Base-by-base conservation (phyloP, 2,329 filamentous ascomycete genomes). In the Colletotrichum coccodes region DNA sequence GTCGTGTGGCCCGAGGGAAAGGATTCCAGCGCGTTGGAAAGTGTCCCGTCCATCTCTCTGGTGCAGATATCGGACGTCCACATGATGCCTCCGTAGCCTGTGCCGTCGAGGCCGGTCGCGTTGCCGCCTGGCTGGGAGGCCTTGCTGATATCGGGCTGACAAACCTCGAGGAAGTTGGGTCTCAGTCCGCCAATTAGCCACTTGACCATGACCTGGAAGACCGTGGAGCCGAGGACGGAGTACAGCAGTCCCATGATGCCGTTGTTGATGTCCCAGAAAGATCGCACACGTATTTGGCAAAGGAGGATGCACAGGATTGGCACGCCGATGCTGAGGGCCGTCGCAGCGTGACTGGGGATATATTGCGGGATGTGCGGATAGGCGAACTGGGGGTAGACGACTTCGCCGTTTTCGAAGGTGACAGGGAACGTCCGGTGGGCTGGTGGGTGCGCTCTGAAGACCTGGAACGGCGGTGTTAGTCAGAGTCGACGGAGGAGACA, bases 141-240 rank as follows among this genome's bases (percentile, higher is more conserved):
- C 1, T 79, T 78, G 6, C 80, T 80, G 30, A 87, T 76, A 65
- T 85, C 84, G 1, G 91, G 92, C 76, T 90, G 86, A 84, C 91
- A 94, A 62, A 92, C 90, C n/a, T 83, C 85, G 23, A 94, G 84
- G 80, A 93, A 94, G 77, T 93, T 89, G 1, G 91, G 91, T 16
- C 91, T 85, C 23, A 92, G 81, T 12, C 91, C 91, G 12, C 92
- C 92, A 70, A 94, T 92, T 42, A 94, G 86, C 86, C 88, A 91
- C 79, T 94, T 94, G 76, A 94, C 74, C 75, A 93, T 90, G 72
- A 94, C 91, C 74, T 94, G 92, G 81, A 94, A 93, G 53, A 94
- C 88, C 11, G 91, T 89, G 1, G 90, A 90, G 5, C 86, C 83
- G 78, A 93, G 91, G 69, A 93, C 85, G 0, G 88, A 84, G 82